These are phyloP conservation scores for Pascua guehoae DNA, from an alignment of 1,284 basidiomycete genomes.

Conservation along the genomic window DNA sequence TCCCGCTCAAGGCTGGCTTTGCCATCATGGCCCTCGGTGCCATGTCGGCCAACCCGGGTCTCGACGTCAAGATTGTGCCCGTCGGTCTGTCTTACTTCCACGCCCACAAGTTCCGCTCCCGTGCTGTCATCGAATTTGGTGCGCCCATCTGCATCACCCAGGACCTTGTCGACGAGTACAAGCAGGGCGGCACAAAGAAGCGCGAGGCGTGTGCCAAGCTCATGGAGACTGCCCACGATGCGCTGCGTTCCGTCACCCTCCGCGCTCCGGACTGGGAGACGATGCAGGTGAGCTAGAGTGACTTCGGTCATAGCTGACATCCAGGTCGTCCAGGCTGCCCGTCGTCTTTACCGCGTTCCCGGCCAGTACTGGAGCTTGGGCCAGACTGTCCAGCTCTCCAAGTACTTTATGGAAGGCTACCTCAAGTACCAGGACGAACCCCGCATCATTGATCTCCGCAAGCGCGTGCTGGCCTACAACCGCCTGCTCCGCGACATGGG, in stretches of 20 bases:
- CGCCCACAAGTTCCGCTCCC: slow-evolving; percentile 87
- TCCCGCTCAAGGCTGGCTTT: slow-evolving; percentile 93
- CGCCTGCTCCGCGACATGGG: slow-evolving; percentile 85
- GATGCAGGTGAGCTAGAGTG: slow-evolving; percentile 67
- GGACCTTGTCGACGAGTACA: slow-evolving; percentile 85
- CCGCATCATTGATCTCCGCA: slow-evolving; percentile 73
- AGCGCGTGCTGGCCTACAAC: slow-evolving; percentile 90
- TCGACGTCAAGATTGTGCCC: slow-evolving; percentile 87
- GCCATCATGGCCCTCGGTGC: slow-evolving; percentile 97
- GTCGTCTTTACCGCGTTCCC: slow-evolving; percentile 90
- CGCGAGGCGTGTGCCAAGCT: slow-evolving; percentile 85
- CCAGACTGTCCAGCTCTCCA: slow-evolving; percentile 95
- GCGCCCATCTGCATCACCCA: slow-evolving; percentile 80
- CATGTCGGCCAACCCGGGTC: slow-evolving; percentile 82
- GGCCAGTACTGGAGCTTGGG: slow-evolving; percentile 91
- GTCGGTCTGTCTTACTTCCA: slow-evolving; percentile 95
- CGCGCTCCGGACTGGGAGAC: slow-evolving; percentile 97
- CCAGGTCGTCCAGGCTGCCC: slow-evolving; percentile 95
- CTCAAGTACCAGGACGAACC: slow-evolving; percentile 91
- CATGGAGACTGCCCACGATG: slow-evolving; percentile 89
- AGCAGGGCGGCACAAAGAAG: slow-evolving; percentile 82
- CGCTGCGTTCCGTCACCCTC: slow-evolving; percentile 94
- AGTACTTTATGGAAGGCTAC: slow-evolving; percentile 92
- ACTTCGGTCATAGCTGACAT: slow-evolving; percentile 39
- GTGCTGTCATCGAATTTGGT: slow-evolving; percentile 96